phyloP scores from a whole-genome alignment of 1,284 basidiomycete species.

The Trichosporon inkin region DNA sequence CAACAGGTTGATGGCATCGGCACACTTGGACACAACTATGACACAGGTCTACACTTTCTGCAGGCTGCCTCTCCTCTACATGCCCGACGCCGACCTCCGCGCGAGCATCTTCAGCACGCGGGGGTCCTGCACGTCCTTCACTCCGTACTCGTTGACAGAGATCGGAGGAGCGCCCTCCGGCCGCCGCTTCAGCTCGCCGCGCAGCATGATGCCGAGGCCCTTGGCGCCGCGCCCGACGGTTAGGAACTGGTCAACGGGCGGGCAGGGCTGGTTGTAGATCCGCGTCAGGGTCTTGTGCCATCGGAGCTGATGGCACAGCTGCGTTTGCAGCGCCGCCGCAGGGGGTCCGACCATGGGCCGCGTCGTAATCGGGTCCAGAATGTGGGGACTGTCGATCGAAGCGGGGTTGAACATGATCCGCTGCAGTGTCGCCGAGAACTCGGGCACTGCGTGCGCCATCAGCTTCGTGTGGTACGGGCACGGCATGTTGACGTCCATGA shows the following conservation, averaged over 20 bases:
- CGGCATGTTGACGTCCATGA: constrained; percentile 50
- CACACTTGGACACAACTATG: not conserved
- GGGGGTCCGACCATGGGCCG: constrained; percentile 39
- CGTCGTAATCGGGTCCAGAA: constrained; percentile 47
- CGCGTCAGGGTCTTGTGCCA: constrained; percentile 48
- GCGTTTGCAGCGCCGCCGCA: constrained; percentile 36
- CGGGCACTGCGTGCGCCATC: constrained; percentile 45
- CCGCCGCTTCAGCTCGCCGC: constrained; percentile 41
- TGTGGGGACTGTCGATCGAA: constrained; percentile 26
- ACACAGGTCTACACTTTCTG: not conserved
- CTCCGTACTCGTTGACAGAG: constrained; percentile 40
- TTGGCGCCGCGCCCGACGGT: constrained; percentile 48
- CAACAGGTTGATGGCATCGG: constrained; percentile 16
- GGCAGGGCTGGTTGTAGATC: constrained; percentile 33
- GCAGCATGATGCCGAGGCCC: constrained; percentile 48
- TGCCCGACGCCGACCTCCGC: constrained; percentile 1
- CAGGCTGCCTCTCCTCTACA: not conserved
- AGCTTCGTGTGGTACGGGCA: constrained; percentile 48
- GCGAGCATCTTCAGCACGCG: constrained; percentile 5
- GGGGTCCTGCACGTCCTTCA: constrained; percentile 21
- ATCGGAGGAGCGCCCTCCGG: constrained; percentile 30
- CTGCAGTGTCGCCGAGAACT: constrained; percentile 38
- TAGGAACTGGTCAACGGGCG: constrained; percentile 36
- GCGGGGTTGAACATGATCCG: constrained; percentile 33
- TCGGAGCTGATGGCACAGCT: constrained; percentile 43